Evolutionary conservation across 2,329 filamentous ascomycete genomes (phyloP), one percentile per base, ranked within the genome.

Genomic region (Botrytis fabae): DNA sequence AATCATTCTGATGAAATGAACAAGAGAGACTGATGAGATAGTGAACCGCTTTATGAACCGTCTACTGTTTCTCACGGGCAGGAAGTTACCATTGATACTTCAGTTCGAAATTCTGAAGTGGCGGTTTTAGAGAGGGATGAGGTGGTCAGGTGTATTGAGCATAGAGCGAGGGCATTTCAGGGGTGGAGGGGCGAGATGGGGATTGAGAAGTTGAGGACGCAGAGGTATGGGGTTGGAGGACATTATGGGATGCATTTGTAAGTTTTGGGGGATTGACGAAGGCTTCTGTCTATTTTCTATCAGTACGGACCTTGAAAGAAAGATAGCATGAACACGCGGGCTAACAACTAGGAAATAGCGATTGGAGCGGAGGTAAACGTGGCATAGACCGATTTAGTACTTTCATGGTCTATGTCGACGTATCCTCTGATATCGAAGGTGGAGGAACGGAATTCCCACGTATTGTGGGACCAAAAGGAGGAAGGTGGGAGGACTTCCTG

Each of bases 361-460:
- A 91, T 80, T 90, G 88, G 87, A 82, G 81, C 60, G 84, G 83
- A 9, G 81, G 82, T 0, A 78, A 76, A 61, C 80, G 80, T 69
- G 83, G 80, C 73, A 78, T 70, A 6, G 84, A 83, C 51, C 82
- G 89, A 0, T 80, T 87, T 9, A 88, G 85, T 72, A 88, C 85
- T 4, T 90, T 90, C 77, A 90, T 90, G 87, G 88, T 90, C 1
- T 91, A 90, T 77, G 79, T 90, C 0, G 80, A 82, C 14, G 85
- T 69, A 25, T 46, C 57, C 22, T 12, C 59, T 4, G 81, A 81
- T 70, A 86, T 64, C 88, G 82, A 82, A 25, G 89, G 89, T 1
- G 89, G 89, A 2, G 89, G 88, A 5, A 91, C 89, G 35, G 85
- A 89, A 76, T 91, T 91, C 72, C 88, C 88, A 6, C 81, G 85